Evolutionary conservation across 2,329 filamentous ascomycete species (phyloP).

Genomic region (Aspergillus novofumigatus): DNA sequence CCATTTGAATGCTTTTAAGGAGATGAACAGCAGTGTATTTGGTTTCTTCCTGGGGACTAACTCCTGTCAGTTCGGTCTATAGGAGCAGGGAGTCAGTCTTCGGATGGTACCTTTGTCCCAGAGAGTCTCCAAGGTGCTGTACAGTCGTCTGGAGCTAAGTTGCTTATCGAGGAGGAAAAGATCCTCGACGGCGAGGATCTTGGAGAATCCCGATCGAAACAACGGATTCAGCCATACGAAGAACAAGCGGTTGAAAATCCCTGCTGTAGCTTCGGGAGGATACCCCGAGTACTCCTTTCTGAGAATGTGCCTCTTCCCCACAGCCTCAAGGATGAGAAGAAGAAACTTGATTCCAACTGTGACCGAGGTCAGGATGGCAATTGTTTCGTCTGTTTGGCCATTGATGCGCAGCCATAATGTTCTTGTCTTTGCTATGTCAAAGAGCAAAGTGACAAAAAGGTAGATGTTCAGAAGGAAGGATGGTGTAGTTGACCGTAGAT

Average conservation of each 20-base stretch:
- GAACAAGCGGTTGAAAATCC: conserved; percentile 46
- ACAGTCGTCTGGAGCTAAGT: conserved; percentile 39
- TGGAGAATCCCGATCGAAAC: conserved; percentile 47
- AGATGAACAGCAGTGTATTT: conserved; percentile 27
- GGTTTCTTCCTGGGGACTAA: conserved; percentile 23
- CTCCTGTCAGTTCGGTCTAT: conserved; percentile 8
- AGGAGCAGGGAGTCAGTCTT: neutral
- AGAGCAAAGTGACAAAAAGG: conserved; percentile 42
- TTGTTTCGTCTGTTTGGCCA: conserved; percentile 26
- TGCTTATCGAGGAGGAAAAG: conserved; percentile 45
- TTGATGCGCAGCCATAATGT: conserved; percentile 39
- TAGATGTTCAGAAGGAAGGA: conserved; percentile 48
- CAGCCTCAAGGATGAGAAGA: conserved; percentile 43
- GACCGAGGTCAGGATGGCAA: conserved; percentile 43
- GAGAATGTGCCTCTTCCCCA: conserved; percentile 43
- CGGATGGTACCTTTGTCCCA: conserved; percentile 37
- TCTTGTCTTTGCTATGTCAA: conserved; percentile 45
- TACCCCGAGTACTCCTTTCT: conserved; percentile 35
- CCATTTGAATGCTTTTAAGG: conserved; percentile 30
- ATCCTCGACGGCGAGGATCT: conserved; percentile 42
- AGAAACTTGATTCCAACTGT: conserved; percentile 41
- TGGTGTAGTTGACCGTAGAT: conserved; percentile 42
- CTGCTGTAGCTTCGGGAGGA: conserved; percentile 50
- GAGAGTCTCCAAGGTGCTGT: conserved; percentile 31
- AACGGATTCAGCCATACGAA: conserved; percentile 55